Evolutionary conservation across 2,329 filamentous ascomycete genomes (phyloP).

Genomic region (Pleochaeta shiraiana): DNA sequence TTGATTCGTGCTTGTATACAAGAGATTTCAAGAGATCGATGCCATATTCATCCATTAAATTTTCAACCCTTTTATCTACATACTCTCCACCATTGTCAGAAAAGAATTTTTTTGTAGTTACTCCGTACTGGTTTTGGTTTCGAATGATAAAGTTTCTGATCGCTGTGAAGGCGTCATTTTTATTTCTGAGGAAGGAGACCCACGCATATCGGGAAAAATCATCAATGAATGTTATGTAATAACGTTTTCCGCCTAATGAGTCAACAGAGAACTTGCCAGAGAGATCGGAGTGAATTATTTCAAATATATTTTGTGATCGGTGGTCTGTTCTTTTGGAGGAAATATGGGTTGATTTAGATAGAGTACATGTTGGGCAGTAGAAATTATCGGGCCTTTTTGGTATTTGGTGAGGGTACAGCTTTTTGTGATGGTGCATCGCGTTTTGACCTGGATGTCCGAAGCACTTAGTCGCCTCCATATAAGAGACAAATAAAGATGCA

Average conservation of each 20-base stretch:
- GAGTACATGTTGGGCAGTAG: neutral
- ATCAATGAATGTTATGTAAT: no score
- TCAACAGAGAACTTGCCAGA: conserved; percentile 2
- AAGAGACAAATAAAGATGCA: neutral
- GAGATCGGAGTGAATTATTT: neutral
- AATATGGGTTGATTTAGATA: neutral
- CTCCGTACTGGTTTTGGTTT: neutral
- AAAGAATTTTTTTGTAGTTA: neutral
- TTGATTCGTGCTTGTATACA: neutral
- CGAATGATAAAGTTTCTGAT: neutral
- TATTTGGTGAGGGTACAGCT: neutral
- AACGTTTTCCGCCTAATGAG: neutral
- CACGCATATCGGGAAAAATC: neutral
- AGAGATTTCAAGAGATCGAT: neutral
- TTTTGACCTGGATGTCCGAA: neutral
- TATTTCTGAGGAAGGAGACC: neutral
- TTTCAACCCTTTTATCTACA: neutral
- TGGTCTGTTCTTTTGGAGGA: neutral
- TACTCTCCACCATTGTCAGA: no score
- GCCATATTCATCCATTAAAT: neutral
- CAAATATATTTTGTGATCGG: neutral
- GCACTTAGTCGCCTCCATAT: neutral
- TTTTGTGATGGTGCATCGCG: neutral
- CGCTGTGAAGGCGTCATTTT: neutral
- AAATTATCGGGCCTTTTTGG: neutral